Evolutionary conservation across 805 yeast genomes (phyloP), one percentile per base, ranked within the genome.

Genomic region (Pichia occidentalis): DNA sequence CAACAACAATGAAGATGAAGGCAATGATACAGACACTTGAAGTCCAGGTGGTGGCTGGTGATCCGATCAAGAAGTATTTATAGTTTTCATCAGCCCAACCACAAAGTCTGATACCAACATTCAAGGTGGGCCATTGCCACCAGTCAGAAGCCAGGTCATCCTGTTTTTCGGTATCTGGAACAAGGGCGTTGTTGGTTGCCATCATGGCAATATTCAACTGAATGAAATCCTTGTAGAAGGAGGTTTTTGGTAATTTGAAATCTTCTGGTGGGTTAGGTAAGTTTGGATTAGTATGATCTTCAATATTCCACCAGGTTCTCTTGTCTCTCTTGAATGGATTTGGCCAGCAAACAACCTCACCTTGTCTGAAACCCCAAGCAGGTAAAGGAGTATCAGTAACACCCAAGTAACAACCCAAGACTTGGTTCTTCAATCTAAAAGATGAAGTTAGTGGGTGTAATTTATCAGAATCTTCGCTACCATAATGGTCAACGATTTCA

Each of bases 81-180:
- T 70, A 65, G 41, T 63, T 67, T 7, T 69, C 71, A 30, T 70
- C 71, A 31, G 69, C 65, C 92, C 92, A 83, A 11, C 75, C 70
- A 60, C 85, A 79, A 70, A 83, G 67, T 60, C 95, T 72, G 47
- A 84, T 71, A 42, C 95, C 95, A 32, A 68, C 72, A 43, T 77
- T 69, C 53, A 83, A 66, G n/a, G 80, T 73, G 34, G 95, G 95
- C 95, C 95, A 84, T 65, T 84, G 84, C 90, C 92, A 84, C 58
- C 85, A 83, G 39, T 68, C 59, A 12, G 90, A 80, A 1, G 87
- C 78, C 42, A 84, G 63, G 40, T 70, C 71, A 53, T 84, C 95
- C 47, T 65, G 73, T 51, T 82, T 83, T 51, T 84, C 92, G 2
- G 67, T 63, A 54, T 84, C 94, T 7, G 92, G 90, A 22, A 84